phyloP scores from a whole-genome alignment of 2,329 filamentous ascomycete genomes.

The Dichotomopilus funicola region DNA sequence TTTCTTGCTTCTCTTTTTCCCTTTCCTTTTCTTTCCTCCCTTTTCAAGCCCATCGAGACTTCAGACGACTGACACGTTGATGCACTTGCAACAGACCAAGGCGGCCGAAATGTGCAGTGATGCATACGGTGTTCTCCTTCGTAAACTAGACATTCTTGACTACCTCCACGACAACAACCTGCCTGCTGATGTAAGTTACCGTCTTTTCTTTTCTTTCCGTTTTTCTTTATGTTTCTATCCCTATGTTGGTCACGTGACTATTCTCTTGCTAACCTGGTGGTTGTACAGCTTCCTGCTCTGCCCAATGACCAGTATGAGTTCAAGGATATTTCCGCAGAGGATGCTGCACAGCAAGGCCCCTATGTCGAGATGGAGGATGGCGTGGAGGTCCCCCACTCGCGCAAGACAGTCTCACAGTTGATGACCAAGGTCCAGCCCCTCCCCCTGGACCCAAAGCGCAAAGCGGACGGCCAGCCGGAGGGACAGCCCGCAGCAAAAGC shows the following conservation, averaged over 20 bases:
- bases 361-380: constrained; percentile 37
- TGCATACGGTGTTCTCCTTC: constrained; percentile 41
- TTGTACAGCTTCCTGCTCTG: constrained; percentile 16
- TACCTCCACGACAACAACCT: constrained; percentile 38
- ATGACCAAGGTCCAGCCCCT: constrained; percentile 25
- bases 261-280: not conserved
- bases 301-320: constrained; percentile 40
- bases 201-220: not conserved
- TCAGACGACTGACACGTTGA: not conserved
- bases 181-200: constrained; percentile 42
- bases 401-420: constrained; percentile 33
- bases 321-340: constrained; percentile 39
- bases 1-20: not conserved
- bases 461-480: constrained; percentile 44
- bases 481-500: constrained; percentile 46
- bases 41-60: not conserved
- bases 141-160: constrained; percentile 40
- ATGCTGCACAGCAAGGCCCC: constrained; percentile 39
- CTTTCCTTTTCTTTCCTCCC: too few relatives aligned
- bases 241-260: not conserved
- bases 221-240: not conserved
- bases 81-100: constrained; percentile 11
- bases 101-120: constrained; percentile 34
- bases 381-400: constrained; percentile 38
- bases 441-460: constrained; percentile 41